Evolutionary conservation across 192 early-diverging fungal genomes (phyloP), one percentile per base, ranked within the genome.

Genomic region (Mortierella antarctica): DNA sequence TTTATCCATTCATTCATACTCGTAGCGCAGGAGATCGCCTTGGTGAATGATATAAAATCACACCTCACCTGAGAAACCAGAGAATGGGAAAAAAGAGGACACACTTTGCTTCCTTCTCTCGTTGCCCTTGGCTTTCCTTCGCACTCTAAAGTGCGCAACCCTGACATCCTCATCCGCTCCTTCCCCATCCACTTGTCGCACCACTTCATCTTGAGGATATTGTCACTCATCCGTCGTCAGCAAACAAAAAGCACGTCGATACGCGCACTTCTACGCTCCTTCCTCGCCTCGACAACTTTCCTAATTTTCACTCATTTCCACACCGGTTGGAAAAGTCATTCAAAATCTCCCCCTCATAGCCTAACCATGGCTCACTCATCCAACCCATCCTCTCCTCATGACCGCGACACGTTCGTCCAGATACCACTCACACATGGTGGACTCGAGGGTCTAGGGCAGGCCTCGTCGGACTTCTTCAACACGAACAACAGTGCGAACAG

Each of bases 341-440:
- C 31, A 6, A 54, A 54, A 40, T 15, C 12, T 44, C 57, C 57
- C 41, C 10, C 13, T 6, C 12, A 60, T 7, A 12, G 8, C n/a
- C 58, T n/a, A 60, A 5, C 14, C 12, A 42, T 39, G 8, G n/a
- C 1, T 10, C 41, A 39, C 17, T 15, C 39, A 41, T 60, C n/a
- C 57, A 8, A 39, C 23, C 13, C 40, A 15, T n/a, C 1, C 15
- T 21, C 44, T 31, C 46, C 47, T 45, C 20, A 11, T 18, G 14
- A 57, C 18, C 54, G 15, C 6, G 11, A 39, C 12, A 60, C 58
- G 58, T 15, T 17, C 21, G 15, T 60, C 23, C 39, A 60, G 12
- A 17, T n/a, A 48, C 42, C 47, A 52, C 4, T 47, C 23, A 64
- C 58, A 61, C 12, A 61, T 12, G 6, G 55, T 57, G 66, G 66